Evolutionary conservation across 805 yeast genomes (phyloP).

Genomic region (Hanseniaspora taiwanica): DNA sequence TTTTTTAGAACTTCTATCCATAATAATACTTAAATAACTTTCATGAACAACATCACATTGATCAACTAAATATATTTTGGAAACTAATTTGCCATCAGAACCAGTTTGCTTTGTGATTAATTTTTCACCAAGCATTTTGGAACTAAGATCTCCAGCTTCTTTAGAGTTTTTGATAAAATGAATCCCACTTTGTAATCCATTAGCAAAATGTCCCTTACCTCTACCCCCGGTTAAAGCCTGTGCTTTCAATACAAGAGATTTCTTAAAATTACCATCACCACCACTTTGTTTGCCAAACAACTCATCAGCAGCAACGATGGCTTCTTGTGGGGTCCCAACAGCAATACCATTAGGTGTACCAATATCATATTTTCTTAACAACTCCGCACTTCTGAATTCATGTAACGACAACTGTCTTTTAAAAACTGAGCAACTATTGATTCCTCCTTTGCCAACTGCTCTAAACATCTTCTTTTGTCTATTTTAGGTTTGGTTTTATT

Average conservation of each 20-base stretch:
- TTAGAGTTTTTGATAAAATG: constrained; percentile 73
- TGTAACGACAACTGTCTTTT: constrained; percentile 79
- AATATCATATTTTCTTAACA: constrained; percentile 70
- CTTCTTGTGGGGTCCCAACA: constrained; percentile 81
- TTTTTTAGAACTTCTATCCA: constrained; percentile 84
- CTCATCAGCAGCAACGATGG: constrained; percentile 65
- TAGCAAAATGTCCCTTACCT: constrained; percentile 96
- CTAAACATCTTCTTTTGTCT: no score
- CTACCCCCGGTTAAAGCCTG: constrained; percentile 99
- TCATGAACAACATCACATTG: constrained; percentile 89
- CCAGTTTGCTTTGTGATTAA: constrained; percentile 97
- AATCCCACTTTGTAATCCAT: constrained; percentile 94
- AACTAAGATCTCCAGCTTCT: constrained; percentile 62
- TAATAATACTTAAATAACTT: constrained; percentile 85
- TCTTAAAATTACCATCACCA: no score
- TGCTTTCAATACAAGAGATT: constrained; percentile 73
- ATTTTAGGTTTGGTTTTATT: no score
- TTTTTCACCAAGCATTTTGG: constrained; percentile 83
- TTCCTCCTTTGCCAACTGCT: no score
- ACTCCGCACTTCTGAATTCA: constrained; percentile 88
- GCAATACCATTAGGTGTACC: constrained; percentile 88
- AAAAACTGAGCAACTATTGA: no score
- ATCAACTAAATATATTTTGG: constrained; percentile 92
- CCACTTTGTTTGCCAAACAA: no score
- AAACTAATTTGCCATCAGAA: constrained; percentile 90